Evolutionary conservation across 2,329 filamentous ascomycete genomes (phyloP).

Genomic region (Cladorrhinum sp.): DNA sequence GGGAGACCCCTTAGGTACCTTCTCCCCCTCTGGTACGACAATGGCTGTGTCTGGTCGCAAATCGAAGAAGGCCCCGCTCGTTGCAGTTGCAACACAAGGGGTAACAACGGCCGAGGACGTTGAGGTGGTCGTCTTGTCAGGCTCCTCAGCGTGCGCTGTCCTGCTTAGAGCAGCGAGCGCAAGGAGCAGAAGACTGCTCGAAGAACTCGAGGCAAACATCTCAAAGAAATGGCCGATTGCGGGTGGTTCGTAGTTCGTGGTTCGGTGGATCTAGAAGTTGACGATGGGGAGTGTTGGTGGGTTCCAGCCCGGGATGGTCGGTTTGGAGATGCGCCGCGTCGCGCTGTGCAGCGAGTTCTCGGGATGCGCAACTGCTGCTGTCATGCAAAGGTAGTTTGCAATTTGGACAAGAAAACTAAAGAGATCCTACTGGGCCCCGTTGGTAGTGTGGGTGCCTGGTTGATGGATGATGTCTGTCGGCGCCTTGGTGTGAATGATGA

Average conservation of each 20-base stretch:
- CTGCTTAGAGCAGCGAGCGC: conserved; percentile 36
- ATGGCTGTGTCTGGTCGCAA: conserved; percentile 53
- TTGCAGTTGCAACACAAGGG: conserved; percentile 55
- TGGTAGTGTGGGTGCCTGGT: neutral
- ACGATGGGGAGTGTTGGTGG: neutral
- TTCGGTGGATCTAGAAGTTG: no score
- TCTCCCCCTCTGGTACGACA: conserved; percentile 40
- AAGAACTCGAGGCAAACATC: conserved; percentile 27
- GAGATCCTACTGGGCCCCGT: neutral
- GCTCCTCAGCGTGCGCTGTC: conserved; percentile 22
- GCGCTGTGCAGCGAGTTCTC: conserved; percentile 12
- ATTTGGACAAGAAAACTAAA: neutral
- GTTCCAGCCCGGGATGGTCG: neutral
- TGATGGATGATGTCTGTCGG: neutral
- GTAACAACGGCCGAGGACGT: conserved; percentile 44
- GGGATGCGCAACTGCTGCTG: neutral
- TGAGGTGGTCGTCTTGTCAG: conserved; percentile 25
- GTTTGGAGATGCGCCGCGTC: conserved; percentile 8
- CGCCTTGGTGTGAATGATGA: conserved; percentile 1
- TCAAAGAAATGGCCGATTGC: neutral
- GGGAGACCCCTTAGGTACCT: conserved; percentile 41
- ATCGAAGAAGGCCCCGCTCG: conserved; percentile 58
- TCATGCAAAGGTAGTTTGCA: conserved; percentile 10
- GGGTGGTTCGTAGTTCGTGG: no score
- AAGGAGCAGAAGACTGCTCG: conserved; percentile 28